phyloP scores from a whole-genome alignment of 2,329 filamentous ascomycete species.

The Emmonsia crescens region DNA sequence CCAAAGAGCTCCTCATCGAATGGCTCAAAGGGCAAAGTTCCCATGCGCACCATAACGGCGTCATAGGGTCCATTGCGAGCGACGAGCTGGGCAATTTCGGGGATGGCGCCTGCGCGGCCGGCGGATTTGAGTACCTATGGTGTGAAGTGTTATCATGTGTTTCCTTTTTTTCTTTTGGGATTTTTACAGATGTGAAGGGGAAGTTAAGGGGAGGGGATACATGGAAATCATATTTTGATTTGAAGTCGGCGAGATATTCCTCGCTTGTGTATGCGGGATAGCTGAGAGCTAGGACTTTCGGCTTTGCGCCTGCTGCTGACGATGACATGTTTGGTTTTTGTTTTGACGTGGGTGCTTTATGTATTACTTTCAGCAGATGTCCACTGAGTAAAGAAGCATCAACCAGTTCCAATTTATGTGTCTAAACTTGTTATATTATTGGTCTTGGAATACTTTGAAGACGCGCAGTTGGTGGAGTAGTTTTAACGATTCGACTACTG shows the following conservation, averaged over 20 bases:
- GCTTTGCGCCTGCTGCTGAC: background rate
- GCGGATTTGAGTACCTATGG: conserved; percentile 4
- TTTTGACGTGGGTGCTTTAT: background rate
- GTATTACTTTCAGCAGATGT: background rate
- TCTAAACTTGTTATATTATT: background rate
- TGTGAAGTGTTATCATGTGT: background rate
- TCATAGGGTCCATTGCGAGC: conserved; percentile 32
- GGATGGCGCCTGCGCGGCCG: conserved; percentile 5
- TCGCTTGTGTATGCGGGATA: conserved; percentile 8
- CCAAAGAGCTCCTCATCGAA: conserved; percentile 38
- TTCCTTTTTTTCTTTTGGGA: background rate
- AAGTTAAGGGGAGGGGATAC: background rate
- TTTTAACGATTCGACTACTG: background rate
- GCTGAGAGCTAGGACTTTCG: conserved; percentile 8
- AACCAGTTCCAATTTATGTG: background rate
- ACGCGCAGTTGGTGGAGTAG: background rate
- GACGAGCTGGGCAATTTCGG: conserved; percentile 6
- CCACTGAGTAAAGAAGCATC: background rate
- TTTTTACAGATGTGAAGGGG: background rate
- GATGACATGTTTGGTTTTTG: background rate
- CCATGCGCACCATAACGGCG: conserved; percentile 42
- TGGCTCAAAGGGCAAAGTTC: conserved; percentile 39
- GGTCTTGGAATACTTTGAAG: background rate
- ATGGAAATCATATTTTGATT: conserved; percentile 9
- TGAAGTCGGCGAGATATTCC: conserved; percentile 8